A percentile compares a stretch with the other conserved stretches of the same genome.
Conservation (phyloP, 768 basidiomycete genomes). For the Coprinopsis strossmayeri region DNA sequence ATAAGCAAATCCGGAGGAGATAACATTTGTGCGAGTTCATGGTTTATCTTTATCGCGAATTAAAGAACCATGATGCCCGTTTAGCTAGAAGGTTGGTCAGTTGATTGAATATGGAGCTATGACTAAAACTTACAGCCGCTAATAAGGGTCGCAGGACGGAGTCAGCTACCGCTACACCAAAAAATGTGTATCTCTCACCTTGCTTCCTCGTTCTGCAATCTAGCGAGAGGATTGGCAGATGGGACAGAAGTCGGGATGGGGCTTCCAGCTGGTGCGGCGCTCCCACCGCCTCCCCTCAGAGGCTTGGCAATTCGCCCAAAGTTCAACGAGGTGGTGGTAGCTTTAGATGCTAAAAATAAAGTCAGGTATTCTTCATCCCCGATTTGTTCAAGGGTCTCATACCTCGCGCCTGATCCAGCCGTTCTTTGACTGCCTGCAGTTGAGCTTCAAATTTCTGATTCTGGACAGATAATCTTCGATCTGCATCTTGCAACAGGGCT, state of each 20-base stretch:
- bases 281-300: constrained; percentile 86
- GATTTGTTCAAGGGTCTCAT: constrained; percentile 20
- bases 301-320: constrained; percentile 98
- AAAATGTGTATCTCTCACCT: constrained; percentile 38
- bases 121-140: constrained; percentile 12
- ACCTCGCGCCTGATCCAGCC: constrained; percentile 92
- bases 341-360: constrained; percentile 62
- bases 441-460: constrained; percentile 96
- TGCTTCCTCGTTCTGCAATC: constrained; percentile 79
- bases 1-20: constrained; percentile 5
- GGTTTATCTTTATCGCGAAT: constrained; percentile 50
- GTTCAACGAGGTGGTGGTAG: constrained; percentile 62
- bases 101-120: constrained; percentile 8
- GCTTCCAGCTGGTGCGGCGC: constrained; percentile 32
- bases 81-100: constrained; percentile 47
- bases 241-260: constrained; percentile 37
- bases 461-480: constrained; percentile 85
- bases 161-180: constrained; percentile 11
- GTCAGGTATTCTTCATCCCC: constrained; percentile 1
- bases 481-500: constrained; percentile 86
- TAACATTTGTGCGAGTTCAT: neutral
- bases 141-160: constrained; percentile 11
- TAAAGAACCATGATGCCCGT: constrained; percentile 93
- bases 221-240: constrained; percentile 56
- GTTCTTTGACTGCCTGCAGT: constrained; percentile 85